Base-by-base conservation (phyloP, 1,139 yeast genomes). In the Zhuliangozyma parablackwelliae region DNA sequence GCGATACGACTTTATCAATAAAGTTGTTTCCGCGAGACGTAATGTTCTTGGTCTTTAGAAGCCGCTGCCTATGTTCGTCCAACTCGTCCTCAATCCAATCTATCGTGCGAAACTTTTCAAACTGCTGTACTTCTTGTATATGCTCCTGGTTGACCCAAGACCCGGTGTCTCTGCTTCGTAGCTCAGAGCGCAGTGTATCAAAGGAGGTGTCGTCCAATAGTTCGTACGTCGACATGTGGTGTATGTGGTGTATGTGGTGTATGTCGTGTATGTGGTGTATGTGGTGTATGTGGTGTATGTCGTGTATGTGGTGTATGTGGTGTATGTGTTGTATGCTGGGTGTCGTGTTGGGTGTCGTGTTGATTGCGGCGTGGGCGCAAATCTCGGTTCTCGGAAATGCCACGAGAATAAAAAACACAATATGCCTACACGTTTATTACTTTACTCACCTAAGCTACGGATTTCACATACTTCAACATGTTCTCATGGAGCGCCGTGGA, bases 31-130 rank as follows among this genome's bases (percentile, higher is more conserved):
- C 41, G 6, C 30, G 42, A 5, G 46, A 37, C 11, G 46, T 41
- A 1, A 46, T 38, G 9, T 42, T 42, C 36, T 53, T 51, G 8
- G 41, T 39, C 35, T 61, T 58, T 6, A 52, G 34, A n/a, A 65
- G 43, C 30, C 67, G 46, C 35, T 57, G 55, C 34, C 57, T 50
- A 51, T 82, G 85, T 44, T 80, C 88, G 13, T 65, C 61, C 21
- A 78, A 63, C 24, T 79, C 81, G 52, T 90, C 97, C 37, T 81
- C 81, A 10, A 87, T 78, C 95, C 96, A 88, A 58, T 92, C 97
- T 10, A 83, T 72, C 6, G 94, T 85, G 21, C 65, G 61, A 53
- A 83, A 86, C 33, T 77, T 78, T 37, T 75, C 72, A 50, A 81
- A 83, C 33, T 70, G 53, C 37, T 65, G 65, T 21, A 68, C 72